These are phyloP conservation scores for Colletotrichum tropicicola DNA, from an alignment of 2,329 filamentous ascomycete genomes.

Conservation along the genomic window DNA sequence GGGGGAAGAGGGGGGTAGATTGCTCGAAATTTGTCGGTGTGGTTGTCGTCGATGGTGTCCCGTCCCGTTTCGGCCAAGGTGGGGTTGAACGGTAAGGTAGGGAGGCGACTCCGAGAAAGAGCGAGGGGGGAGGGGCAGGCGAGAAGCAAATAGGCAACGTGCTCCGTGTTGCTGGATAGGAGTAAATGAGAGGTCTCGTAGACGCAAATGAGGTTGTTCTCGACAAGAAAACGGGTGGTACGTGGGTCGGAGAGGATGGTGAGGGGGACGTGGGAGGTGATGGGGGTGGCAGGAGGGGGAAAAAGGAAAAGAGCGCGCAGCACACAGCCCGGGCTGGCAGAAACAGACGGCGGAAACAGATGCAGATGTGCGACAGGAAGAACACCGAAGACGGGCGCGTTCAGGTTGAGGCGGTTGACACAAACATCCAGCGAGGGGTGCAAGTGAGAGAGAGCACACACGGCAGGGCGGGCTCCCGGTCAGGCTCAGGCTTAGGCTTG, in stretches of 20 bases:
- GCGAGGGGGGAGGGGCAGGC: slow-evolving; percentile 15
- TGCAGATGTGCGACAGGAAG: neutral
- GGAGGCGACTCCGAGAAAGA: slow-evolving; percentile 26
- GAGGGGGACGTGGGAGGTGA: neutral
- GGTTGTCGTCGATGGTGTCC: slow-evolving; percentile 27
- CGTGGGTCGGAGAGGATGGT: slow-evolving; percentile 24
- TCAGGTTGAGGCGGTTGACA: neutral
- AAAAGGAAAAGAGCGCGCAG: neutral
- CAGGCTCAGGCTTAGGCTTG: neutral
- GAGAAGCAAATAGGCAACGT: slow-evolving; percentile 24
- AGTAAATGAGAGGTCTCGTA: slow-evolving; percentile 17
- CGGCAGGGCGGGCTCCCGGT: too few relatives aligned
- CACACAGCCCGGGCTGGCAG: neutral
- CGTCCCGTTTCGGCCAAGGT: slow-evolving; percentile 30
- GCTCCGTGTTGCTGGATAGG: slow-evolving; percentile 23
- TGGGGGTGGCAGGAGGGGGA: neutral
- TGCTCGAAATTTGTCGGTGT: slow-evolving; percentile 30
- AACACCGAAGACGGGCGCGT: neutral
- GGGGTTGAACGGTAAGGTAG: slow-evolving; percentile 26
- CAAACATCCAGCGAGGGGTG: neutral
- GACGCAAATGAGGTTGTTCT: slow-evolving; percentile 25
- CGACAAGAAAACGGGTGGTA: slow-evolving; percentile 8
- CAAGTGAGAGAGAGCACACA: too few relatives aligned
- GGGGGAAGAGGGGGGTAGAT: slow-evolving; percentile 22
- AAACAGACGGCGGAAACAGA: slow-evolving; percentile 13